These are phyloP conservation scores for Saccharomyces hybrid DNA, from an alignment of 1,139 yeast species.

Conservation along the genomic window DNA sequence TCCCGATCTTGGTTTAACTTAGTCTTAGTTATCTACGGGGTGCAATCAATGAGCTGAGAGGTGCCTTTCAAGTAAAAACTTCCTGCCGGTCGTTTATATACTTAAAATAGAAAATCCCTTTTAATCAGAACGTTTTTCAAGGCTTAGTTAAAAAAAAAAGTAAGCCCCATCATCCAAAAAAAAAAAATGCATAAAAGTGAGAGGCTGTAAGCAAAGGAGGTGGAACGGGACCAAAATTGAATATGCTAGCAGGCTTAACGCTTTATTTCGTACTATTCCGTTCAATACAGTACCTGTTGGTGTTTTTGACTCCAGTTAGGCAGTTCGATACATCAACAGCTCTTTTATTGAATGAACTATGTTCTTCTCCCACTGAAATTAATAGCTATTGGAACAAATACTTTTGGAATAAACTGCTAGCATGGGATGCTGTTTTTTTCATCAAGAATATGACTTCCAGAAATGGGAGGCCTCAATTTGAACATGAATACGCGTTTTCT, in stretches of 20 bases:
- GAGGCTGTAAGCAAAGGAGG: neutral
- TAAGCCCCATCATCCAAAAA: conserved; percentile 1
- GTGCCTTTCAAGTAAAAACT: neutral
- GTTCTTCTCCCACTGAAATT: neutral
- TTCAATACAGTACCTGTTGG: conserved; percentile 34
- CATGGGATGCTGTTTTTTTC: conserved; percentile 88
- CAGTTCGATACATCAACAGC: conserved; percentile 47
- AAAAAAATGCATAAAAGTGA: neutral
- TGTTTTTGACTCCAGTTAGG: conserved; percentile 35
- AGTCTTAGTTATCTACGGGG: neutral
- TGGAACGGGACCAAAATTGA: neutral
- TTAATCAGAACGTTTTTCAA: neutral
- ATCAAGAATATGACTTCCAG: conserved; percentile 42
- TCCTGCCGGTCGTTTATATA: neutral
- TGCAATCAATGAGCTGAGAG: neutral
- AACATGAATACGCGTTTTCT: conserved; percentile 88
- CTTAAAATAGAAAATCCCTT: neutral
- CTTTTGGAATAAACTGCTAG: conserved; percentile 45
- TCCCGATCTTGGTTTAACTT: neutral
- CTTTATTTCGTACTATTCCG: conserved; percentile 34
- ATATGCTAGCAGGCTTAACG: conserved; percentile 5
- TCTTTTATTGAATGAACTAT: conserved; percentile 24
- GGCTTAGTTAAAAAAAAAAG: neutral
- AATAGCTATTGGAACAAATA: conserved; percentile 15
- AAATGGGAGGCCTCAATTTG: conserved; percentile 47